Conservation (phyloP, 352 stramenopile genomes). For the Thalassiosira hispida region DNA sequence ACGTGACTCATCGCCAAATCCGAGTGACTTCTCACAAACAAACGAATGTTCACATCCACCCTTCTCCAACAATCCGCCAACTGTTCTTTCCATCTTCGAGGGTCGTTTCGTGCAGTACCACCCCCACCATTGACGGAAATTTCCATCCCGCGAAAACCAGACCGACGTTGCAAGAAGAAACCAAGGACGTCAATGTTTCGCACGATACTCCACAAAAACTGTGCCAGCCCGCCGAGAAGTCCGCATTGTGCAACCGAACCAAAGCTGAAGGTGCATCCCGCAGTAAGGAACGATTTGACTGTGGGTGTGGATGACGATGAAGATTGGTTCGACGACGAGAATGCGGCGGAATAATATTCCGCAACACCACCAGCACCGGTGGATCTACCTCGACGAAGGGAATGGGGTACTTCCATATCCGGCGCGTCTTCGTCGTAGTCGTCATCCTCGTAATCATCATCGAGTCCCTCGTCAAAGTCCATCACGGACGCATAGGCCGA, state of each 20-base stretch:
- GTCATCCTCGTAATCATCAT: constrained; percentile 78
- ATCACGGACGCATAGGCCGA: constrained; percentile 65
- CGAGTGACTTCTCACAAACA: constrained; percentile 77
- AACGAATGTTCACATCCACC: constrained; percentile 34
- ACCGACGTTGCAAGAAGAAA: constrained; percentile 36
- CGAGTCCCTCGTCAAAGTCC: constrained; percentile 69
- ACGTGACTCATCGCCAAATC: constrained; percentile 83
- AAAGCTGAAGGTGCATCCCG: constrained; percentile 72
- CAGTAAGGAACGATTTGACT: constrained; percentile 72
- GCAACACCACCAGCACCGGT: too few relatives aligned
- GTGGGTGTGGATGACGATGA: constrained; percentile 3
- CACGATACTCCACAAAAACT: constrained; percentile 78
- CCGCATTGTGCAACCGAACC: constrained; percentile 80
- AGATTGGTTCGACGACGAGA: neutral
- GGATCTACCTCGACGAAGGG: too few relatives aligned
- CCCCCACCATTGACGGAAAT: constrained; percentile 9
- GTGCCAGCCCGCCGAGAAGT: constrained; percentile 75
- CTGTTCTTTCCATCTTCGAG: constrained; percentile 31
- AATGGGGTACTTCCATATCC: neutral
- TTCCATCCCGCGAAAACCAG: constrained; percentile 59
- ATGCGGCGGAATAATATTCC: too few relatives aligned
- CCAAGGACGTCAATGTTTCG: constrained; percentile 70
- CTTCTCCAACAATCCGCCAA: constrained; percentile 41
- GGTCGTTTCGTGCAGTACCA: neutral
- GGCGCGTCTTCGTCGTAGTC: constrained; percentile 17